These are phyloP conservation scores for Ottelia alismoides DNA, from an alignment of 106 monocot species.

Conservation along the genomic window DNA sequence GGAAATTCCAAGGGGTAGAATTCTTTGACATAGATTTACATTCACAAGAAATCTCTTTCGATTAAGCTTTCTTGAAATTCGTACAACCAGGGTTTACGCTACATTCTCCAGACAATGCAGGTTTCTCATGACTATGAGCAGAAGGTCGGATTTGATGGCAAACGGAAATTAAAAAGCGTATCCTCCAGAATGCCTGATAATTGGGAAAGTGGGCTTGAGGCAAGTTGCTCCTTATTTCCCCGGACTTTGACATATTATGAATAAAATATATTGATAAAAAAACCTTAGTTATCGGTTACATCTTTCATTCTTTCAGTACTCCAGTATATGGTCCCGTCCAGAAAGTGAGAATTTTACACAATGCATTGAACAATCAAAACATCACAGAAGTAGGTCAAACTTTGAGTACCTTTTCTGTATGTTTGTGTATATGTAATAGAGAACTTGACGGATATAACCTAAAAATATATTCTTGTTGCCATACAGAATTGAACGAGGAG, in stretches of 20 bases:
- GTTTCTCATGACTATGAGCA: slow-evolving; percentile 14
- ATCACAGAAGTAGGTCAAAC: slow-evolving; percentile 49
- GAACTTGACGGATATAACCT: not conserved
- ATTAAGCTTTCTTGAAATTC: no score
- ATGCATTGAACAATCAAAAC: slow-evolving; percentile 37
- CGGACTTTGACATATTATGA: no score
- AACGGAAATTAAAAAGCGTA: slow-evolving; percentile 48
- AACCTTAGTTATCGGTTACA: not conserved
- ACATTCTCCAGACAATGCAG: no score
- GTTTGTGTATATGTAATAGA: not conserved
- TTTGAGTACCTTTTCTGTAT: not conserved
- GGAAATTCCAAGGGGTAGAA: no score
- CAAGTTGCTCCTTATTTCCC: slow-evolving; percentile 18
- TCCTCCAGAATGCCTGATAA: slow-evolving; percentile 11
- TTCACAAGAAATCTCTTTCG: no score
- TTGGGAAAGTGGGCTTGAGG: slow-evolving; percentile 23
- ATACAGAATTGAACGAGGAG: slow-evolving; percentile 44
- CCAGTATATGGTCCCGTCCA: slow-evolving; percentile 66
- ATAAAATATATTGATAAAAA: not conserved
- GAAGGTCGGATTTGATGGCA: slow-evolving; percentile 37
- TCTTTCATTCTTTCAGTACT: slow-evolving; percentile 23
- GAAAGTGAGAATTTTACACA: slow-evolving; percentile 44
- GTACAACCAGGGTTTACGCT: no score
- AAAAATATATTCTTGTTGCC: not conserved
- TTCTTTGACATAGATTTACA: no score